Conservation (phyloP, 73 alveolate genomes). For the Blepharisma stoltei region DNA sequence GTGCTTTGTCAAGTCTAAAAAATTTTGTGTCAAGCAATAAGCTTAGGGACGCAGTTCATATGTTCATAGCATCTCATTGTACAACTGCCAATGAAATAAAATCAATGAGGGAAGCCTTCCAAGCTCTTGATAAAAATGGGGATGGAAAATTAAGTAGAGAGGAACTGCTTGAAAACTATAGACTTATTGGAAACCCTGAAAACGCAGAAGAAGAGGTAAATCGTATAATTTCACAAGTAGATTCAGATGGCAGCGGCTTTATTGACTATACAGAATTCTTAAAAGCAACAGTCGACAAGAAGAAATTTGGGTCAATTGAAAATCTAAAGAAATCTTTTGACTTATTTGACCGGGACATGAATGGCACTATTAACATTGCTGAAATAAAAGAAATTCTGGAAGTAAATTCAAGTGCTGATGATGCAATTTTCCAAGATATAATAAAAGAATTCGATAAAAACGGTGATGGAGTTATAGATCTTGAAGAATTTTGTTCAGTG, state of each 20-base stretch:
- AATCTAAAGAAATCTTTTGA: conserved; percentile 30
- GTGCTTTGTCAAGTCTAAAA: conserved; percentile 25
- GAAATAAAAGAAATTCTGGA: conserved; percentile 19
- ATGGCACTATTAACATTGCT: background rate
- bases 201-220: conserved; percentile 30
- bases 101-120: background rate
- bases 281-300: conserved; percentile 17
- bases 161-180: conserved; percentile 36
- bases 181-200: conserved; percentile 23
- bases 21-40: conserved; percentile 19
- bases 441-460: conserved; percentile 25
- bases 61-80: conserved; percentile 15
- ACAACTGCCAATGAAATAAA: background rate
- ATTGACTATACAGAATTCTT: conserved; percentile 25
- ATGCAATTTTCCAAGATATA: conserved; percentile 26
- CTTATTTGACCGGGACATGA: background rate
- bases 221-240: conserved; percentile 24
- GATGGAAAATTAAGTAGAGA: conserved; percentile 46
- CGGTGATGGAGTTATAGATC: conserved; percentile 32
- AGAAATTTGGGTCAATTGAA: conserved; percentile 9
- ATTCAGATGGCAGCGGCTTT: conserved; percentile 18
- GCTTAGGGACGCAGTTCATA: conserved; percentile 8
- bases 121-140: conserved; percentile 38
- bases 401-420: background rate
- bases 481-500: background rate